phyloP scores from a whole-genome alignment of 164 flowering plant genomes.

The Chimonanthus praecox region DNA sequence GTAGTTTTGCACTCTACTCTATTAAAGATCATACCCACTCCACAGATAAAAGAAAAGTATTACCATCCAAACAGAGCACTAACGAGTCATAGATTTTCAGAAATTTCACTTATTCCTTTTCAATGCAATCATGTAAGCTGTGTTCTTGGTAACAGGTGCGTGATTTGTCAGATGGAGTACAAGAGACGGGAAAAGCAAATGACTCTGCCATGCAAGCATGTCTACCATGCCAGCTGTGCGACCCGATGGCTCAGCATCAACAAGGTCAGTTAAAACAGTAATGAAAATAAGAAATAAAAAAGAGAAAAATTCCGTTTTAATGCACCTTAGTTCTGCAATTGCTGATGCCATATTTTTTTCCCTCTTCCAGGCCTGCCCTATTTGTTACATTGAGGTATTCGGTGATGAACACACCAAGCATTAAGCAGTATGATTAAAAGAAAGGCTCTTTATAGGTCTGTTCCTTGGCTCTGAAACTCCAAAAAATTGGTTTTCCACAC shows the following conservation, averaged over 20 bases:
- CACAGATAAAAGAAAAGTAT: too few relatives aligned
- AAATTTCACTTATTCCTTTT: too few relatives aligned
- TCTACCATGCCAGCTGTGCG: constrained; percentile 66
- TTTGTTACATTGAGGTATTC: constrained; percentile 14
- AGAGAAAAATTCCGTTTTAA: too few relatives aligned
- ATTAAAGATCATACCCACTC: too few relatives aligned
- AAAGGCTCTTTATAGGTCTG: not conserved
- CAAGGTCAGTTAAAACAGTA: constrained; percentile 44
- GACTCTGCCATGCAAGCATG: constrained; percentile 80
- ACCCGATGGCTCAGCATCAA: constrained; percentile 85
- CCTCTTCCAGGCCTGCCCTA: constrained; percentile 14
- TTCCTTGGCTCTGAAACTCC: not conserved
- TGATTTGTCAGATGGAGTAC: constrained; percentile 89
- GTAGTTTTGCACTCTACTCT: too few relatives aligned
- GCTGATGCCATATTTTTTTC: not conserved
- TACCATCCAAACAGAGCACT: too few relatives aligned
- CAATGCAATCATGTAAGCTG: not conserved
- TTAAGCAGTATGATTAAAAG: not conserved
- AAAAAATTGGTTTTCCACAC: too few relatives aligned
- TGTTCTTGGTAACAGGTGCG: constrained; percentile 43
- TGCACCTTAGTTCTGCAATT: not conserved
- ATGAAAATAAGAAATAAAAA: not conserved
- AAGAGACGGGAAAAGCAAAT: constrained; percentile 61
- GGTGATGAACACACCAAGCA: constrained; percentile 1
- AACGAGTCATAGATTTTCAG: too few relatives aligned